These are phyloP conservation scores for Fimicolochytrium jonesii DNA, from an alignment of 192 early-diverging fungal genomes.

Conservation along the genomic window DNA sequence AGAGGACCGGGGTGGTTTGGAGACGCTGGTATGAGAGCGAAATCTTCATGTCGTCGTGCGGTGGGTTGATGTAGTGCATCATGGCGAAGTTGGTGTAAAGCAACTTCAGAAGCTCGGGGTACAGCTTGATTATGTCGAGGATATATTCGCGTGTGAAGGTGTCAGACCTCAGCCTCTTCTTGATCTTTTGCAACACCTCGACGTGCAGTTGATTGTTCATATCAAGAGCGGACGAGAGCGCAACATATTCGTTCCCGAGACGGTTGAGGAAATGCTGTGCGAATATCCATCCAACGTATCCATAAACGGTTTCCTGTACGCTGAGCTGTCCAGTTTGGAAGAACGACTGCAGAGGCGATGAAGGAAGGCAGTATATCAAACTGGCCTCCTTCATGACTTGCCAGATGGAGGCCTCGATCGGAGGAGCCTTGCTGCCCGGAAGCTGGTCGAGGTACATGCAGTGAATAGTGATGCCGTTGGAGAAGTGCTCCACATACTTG, in stretches of 20 bases:
- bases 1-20: slow-evolving; percentile 68
- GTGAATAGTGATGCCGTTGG: slow-evolving; percentile 95
- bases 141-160: slow-evolving; percentile 98
- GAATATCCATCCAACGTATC: slow-evolving; percentile 96
- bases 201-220: slow-evolving; percentile 73
- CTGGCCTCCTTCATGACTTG: slow-evolving; percentile 97
- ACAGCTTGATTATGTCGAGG: slow-evolving; percentile 91
- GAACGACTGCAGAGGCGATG: slow-evolving; percentile 88
- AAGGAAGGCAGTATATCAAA: slow-evolving; percentile 93
- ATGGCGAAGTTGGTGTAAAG: slow-evolving; percentile 94
- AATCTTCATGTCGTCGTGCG: slow-evolving; percentile 51
- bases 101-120: slow-evolving; percentile 88
- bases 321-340: slow-evolving; percentile 88
- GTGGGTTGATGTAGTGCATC: slow-evolving; percentile 80
- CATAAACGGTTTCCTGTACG: slow-evolving; percentile 93
- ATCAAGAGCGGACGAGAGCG: slow-evolving; percentile 81
- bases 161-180: slow-evolving; percentile 94
- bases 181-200: slow-evolving; percentile 93
- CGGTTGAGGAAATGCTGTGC: slow-evolving; percentile 98
- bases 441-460: slow-evolving; percentile 85
- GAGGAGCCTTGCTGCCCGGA: slow-evolving; percentile 69
- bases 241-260: slow-evolving; percentile 88
- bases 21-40: slow-evolving; percentile 89
- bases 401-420: slow-evolving; percentile 82
- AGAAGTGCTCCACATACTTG: slow-evolving; percentile 99